phyloP scores from a whole-genome alignment of 129 eudicot genomes.

The Lactuca sativa region DNA sequence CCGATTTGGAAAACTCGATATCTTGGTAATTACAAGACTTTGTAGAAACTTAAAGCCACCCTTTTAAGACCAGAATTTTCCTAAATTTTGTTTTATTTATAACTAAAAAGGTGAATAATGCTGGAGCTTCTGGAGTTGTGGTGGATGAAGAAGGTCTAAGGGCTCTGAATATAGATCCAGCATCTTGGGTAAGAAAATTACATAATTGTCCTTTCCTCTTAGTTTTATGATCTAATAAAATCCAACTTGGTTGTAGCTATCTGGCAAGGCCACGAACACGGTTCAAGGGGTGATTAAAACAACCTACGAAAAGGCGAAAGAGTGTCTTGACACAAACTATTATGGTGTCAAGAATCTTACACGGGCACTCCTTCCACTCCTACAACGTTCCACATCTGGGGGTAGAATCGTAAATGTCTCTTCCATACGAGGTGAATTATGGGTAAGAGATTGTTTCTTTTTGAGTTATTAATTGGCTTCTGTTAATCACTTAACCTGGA shows the following conservation, averaged over 20 bases:
- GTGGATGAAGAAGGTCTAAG: conserved; percentile 75
- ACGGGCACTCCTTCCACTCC: conserved; percentile 76
- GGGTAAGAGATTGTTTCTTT: conserved; percentile 34
- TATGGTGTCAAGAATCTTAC: conserved; percentile 74
- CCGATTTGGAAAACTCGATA: conserved; percentile 66
- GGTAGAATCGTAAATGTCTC: conserved; percentile 79
- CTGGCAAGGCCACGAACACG: conserved; percentile 57
- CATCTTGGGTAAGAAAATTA: conserved; percentile 50
- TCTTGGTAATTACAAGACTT: conserved; percentile 51
- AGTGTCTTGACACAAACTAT: conserved; percentile 72
- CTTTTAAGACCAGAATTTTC: not conserved
- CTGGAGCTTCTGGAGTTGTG: conserved; percentile 72
- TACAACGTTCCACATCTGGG: conserved; percentile 57
- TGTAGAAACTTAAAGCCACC: not conserved
- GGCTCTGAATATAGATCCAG: conserved; percentile 65
- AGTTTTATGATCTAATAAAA: not conserved
- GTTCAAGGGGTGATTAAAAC: conserved; percentile 67
- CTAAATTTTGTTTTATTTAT: not conserved
- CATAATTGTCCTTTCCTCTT: not conserved
- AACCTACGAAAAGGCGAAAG: conserved; percentile 55
- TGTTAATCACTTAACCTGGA: no score
- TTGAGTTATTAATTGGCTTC: no score
- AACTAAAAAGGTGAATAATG: conserved; percentile 72
- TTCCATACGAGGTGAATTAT: conserved; percentile 62
- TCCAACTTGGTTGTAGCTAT: conserved; percentile 38